Evolutionary conservation across 2,329 filamentous ascomycete genomes (phyloP), one percentile per base, ranked within the genome.

Genomic region (Cladobotryum mycophilum): DNA sequence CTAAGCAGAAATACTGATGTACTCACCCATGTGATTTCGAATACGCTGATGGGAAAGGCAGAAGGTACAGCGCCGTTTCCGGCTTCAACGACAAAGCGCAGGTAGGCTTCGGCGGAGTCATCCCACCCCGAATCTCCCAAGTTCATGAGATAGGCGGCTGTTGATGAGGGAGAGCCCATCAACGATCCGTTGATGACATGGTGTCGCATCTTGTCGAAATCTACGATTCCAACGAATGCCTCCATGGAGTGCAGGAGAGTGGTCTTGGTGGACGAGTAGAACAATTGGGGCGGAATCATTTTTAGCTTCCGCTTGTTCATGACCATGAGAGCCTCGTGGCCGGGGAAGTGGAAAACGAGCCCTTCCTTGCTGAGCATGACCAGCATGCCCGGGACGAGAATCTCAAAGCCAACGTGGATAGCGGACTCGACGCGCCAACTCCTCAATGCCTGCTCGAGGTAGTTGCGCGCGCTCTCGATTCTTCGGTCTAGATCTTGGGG

Each of bases 91-190:
- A 55, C 53, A 20, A 45, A 33, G 9, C 48, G 30, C 4, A 58
- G 37, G 41, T 58, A 60, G 4, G 44, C 42, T 43, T 59, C 55
- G 4, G 55, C 43, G 15, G 55, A 47, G n/a, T 56, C 44, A 15
- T 56, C 51, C 54, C 56, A 58, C 9, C 36, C 5, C 1, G 55
- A 44, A 3, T 42, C 33, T 7, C 20, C 35, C 18, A 18, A 4
- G 12, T 55, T 12, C 40, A 59, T 56, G 18, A 60, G 48, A 37
- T 57, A 59, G 2, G 58, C 56, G 12, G 56, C 58, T 2, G 57
- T 58, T 13, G 57, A 54, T 12, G 56, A 56, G 1, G 52, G 58
- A 1, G 57, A 56, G 4, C 45, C 47, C 51, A 58, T 47, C 56
- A 60, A 55, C n/a, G 51, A 49, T 4, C 58, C 58, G n/a, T 51